Conservation (phyloP, 108 stramenopile genomes). For the Fragilariopsis cylindrus region DNA sequence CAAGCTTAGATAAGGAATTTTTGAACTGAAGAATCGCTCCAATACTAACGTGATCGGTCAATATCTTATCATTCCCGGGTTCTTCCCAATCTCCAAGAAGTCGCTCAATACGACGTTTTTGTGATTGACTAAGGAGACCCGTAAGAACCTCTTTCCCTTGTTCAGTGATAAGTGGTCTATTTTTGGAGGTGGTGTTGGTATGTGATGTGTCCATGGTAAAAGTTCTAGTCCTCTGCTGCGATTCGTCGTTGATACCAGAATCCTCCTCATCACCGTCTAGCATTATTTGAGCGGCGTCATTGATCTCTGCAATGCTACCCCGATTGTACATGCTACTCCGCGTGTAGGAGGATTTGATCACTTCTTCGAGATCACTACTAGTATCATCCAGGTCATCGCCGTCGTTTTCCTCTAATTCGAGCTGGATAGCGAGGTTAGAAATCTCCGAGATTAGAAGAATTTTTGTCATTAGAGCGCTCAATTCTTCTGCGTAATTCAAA, state of each 20-base stretch:
- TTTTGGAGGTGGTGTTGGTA: neutral
- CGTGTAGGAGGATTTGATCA: too few relatives aligned
- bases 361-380: neutral
- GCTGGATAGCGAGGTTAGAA: conserved; percentile 24
- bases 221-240: neutral
- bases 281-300: conserved; percentile 3
- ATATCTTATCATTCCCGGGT: neutral
- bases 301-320: conserved; percentile 3
- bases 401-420: conserved; percentile 1
- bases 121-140: conserved; percentile 6
- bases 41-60: conserved; percentile 3
- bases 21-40: conserved; percentile 20
- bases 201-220: neutral
- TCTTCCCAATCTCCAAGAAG: conserved; percentile 17
- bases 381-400: neutral
- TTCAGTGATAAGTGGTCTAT: neutral
- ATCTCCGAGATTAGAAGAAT: conserved; percentile 59
- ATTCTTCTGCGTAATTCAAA: conserved; percentile 45
- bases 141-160: conserved; percentile 2
- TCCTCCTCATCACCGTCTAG: conserved; percentile 8
- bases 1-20: conserved; percentile 38
- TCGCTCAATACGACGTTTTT: conserved; percentile 14
- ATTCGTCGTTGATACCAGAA: neutral
- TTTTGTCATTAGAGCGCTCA: conserved; percentile 52
- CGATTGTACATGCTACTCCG: too few relatives aligned